Evolutionary conservation across 208 protist species (phyloP), one percentile per base, ranked within the genome.

Genomic region (Giardia muris): DNA sequence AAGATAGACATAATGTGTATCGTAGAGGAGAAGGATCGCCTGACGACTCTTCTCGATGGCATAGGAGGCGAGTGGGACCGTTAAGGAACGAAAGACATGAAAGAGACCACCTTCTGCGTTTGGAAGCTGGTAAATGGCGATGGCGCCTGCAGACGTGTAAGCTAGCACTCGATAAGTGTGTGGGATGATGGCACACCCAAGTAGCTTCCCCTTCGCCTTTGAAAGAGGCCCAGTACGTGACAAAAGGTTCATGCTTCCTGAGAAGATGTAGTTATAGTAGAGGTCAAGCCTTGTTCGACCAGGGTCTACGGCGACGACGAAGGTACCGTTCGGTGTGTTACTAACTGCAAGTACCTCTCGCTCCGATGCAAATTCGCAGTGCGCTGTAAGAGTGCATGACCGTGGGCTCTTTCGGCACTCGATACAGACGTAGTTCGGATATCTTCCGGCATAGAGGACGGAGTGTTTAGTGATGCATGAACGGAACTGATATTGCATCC

Each of bases 371-470:
- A 76, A 76, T 30, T 76, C 57, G 30, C 57, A 76, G 30, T 76
- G 57, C 10, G 57, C 57, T 39, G 57, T 30, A 76, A 76, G 30
- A 30, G 57, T 76, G 57, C 10, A 76, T 10, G 19, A 39, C 57
- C 57, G 57, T 39, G 57, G 57, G 30, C 30, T 76, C 57, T 30
- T 10, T 10, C 57, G 57, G 30, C 57, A 76, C 57, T 76, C 57
- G 10, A 76, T 76, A 76, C 57, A 76, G 57, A 76, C 57, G 30
- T 76, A 76, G 57, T 76, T 76, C 19, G 57, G 57, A 76, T 76
- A 76, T 39, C 57, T 10, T 10, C 57, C 57, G 10, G 57, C 57
- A 76, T 76, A 76, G 10, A 76, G 57, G 30, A 76, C 30, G 10
- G 57, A 76, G 57, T 76, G 57, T 30, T 76, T 76, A 30, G 19